These are phyloP conservation scores for Populus hybrid DNA, from an alignment of 441 rosid species.

Conservation along the genomic window DNA sequence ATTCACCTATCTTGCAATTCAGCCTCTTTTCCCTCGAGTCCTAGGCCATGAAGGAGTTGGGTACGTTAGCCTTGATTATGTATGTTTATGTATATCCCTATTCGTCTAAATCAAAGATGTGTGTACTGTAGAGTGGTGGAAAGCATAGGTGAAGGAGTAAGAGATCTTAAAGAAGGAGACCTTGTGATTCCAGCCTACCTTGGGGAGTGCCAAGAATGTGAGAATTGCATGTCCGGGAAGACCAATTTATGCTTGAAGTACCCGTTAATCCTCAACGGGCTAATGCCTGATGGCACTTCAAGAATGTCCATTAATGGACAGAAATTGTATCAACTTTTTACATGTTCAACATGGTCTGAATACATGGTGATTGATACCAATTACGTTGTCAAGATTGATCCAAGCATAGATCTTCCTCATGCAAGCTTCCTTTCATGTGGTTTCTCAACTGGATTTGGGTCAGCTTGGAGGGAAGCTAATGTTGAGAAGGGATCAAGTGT, in stretches of 20 bases:
- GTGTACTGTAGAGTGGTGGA: too few species aligned
- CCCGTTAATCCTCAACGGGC: slow-evolving; percentile 12
- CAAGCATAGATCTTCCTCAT: slow-evolving; percentile 17
- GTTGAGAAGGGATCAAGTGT: slow-evolving; percentile 49
- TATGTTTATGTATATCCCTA: too few species aligned
- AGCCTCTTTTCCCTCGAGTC: too few species aligned
- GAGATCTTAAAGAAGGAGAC: too few species aligned
- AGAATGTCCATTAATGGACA: slow-evolving; percentile 40
- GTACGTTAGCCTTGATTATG: too few species aligned
- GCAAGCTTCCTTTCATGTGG: slow-evolving; percentile 50
- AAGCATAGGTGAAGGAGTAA: too few species aligned
- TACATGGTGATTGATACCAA: slow-evolving; percentile 33
- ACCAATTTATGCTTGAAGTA: slow-evolving; percentile 37
- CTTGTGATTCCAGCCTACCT: slow-evolving; percentile 34
- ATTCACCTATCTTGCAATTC: too few species aligned
- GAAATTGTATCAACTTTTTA: slow-evolving; percentile 25
- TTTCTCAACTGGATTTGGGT: slow-evolving; percentile 53
- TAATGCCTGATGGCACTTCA: slow-evolving; percentile 43
- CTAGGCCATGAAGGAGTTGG: too few species aligned
- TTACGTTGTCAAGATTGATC: slow-evolving; percentile 28
- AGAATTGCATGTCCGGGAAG: slow-evolving; percentile 27
- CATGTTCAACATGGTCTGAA: slow-evolving; percentile 51
- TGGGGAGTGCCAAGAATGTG: slow-evolving; percentile 41
- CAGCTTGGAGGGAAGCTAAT: slow-evolving; percentile 55
- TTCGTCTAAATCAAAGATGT: too few species aligned